Evolutionary conservation across 768 basidiomycete genomes (phyloP).

Genomic region (Hygrophorus russula): DNA sequence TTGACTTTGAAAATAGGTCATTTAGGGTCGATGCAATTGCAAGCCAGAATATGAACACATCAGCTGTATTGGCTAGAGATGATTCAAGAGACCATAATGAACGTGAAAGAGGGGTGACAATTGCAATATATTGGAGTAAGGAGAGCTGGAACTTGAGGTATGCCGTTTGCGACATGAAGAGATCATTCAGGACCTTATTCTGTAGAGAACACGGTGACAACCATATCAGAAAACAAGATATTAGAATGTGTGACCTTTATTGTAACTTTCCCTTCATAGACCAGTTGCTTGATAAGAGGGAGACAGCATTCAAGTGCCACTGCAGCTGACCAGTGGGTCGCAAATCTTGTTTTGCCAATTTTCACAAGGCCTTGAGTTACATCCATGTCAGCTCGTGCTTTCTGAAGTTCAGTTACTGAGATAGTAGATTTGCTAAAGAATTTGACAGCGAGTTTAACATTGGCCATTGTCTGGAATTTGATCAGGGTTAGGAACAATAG

Average conservation of each 20-base stretch:
- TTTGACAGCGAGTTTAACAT: constrained; percentile 1
- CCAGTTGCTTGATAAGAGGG: neutral
- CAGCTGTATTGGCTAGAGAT: constrained; percentile 10
- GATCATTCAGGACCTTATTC: too few species aligned
- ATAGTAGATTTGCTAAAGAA: constrained; percentile 10
- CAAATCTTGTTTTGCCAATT: constrained; percentile 7
- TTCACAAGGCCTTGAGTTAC: neutral
- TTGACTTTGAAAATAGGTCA: constrained; percentile 5
- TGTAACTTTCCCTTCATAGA: neutral
- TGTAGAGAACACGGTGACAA: too few species aligned
- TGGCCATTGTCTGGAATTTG: constrained; percentile 3
- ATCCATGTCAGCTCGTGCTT: neutral
- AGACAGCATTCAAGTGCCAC: constrained; percentile 1
- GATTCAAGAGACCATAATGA: constrained; percentile 19
- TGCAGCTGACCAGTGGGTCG: constrained; percentile 4
- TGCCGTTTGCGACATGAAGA: too few species aligned
- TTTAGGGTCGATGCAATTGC: constrained; percentile 11
- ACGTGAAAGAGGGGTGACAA: constrained; percentile 12
- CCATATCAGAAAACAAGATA: too few species aligned
- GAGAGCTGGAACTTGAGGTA: constrained; percentile 4
- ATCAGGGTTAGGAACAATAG: neutral
- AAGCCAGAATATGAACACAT: constrained; percentile 17
- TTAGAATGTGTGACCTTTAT: too few species aligned
- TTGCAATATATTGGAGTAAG: constrained; percentile 10
- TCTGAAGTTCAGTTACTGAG: constrained; percentile 3